Evolutionary conservation across 306 rosid species (phyloP).

Genomic region (Quercus dentata): DNA sequence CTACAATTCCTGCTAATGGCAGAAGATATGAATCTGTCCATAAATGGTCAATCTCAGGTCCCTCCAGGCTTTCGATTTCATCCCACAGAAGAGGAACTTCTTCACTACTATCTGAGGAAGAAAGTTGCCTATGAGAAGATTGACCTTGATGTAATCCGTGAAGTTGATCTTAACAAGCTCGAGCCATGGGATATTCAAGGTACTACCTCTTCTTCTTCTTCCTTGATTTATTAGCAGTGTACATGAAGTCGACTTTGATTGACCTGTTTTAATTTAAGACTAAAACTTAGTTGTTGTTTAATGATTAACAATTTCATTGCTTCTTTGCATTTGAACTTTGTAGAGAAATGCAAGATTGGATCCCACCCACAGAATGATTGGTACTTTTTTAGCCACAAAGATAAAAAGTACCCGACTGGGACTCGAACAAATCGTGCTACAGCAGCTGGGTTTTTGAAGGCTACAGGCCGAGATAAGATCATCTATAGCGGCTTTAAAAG

Average conservation of each 20-base stretch:
- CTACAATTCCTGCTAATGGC: conserved; percentile 1
- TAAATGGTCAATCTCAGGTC: conserved; percentile 55
- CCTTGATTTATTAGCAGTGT: background rate
- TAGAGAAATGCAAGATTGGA: conserved; percentile 62
- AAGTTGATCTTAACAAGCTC: conserved; percentile 62
- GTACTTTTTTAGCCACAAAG: conserved; percentile 67
- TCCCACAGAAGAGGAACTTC: conserved; percentile 63
- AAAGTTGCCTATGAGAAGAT: conserved; percentile 53
- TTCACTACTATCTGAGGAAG: conserved; percentile 55
- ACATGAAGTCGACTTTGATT: too few species aligned
- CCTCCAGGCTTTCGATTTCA: conserved; percentile 61
- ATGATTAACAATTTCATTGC: background rate
- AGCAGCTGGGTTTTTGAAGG: conserved; percentile 62
- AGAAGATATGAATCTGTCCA: conserved; percentile 45
- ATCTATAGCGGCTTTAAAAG: conserved; percentile 42
- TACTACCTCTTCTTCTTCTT: background rate
- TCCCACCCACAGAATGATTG: conserved; percentile 61
- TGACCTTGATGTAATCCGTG: conserved; percentile 60
- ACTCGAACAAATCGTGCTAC: conserved; percentile 63
- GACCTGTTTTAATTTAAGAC: too few species aligned
- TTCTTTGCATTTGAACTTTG: background rate
- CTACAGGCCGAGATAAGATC: conserved; percentile 59
- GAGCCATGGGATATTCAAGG: conserved; percentile 77
- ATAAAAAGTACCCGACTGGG: conserved; percentile 62
- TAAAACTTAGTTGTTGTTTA: background rate